Evolutionary conservation across 345 rosid species (phyloP), one percentile per base, ranked within the genome.

Genomic region (Psidium guajava): DNA sequence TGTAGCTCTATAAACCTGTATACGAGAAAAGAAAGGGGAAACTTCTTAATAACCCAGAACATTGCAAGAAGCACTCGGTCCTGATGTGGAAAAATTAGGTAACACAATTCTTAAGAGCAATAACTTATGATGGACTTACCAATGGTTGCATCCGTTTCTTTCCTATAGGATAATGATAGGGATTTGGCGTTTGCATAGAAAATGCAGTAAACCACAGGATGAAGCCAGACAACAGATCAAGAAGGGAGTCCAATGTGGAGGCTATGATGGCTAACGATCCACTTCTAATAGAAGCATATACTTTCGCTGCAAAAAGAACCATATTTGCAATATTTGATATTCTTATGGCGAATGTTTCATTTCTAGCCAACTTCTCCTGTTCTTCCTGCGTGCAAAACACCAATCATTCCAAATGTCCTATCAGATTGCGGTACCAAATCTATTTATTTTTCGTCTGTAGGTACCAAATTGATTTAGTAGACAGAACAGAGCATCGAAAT

Each of bases 141-240:
- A 97, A 83, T 81, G 99, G 99, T 90, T 97, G 99, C 99, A 97
- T 97, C 51, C 99, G 90, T 86, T 96, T 97, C 91, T 97, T 97
- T 51, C 99, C 99, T 84, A 96, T 97, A 40, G 99, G 99, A 86
- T 97, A 97, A 88, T 92, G 98, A 88, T 97, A 97, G 0, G 98
- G 99, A 81, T 93, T 97, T 73, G 97, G 98, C 36, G 98, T 97
- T 90, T 95, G 96, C 99, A 97, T 97, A 22, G 99, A 95, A 90
- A 97, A 97, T 85, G 99, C 99, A 83, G 99, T 94, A 89, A 97
- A 97, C 99, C 99, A 97, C 42, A 97, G 90, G 91, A 97, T 97
- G 90, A 97, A 96, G 81, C 99, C 98, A 40, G 99, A 97, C n/a
- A 97, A 93, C 85, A 97, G 99, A 88, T 97, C 99, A 69, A 97